phyloP scores from a whole-genome alignment of 257 asterid species.

The Marsdenia floribunda region DNA sequence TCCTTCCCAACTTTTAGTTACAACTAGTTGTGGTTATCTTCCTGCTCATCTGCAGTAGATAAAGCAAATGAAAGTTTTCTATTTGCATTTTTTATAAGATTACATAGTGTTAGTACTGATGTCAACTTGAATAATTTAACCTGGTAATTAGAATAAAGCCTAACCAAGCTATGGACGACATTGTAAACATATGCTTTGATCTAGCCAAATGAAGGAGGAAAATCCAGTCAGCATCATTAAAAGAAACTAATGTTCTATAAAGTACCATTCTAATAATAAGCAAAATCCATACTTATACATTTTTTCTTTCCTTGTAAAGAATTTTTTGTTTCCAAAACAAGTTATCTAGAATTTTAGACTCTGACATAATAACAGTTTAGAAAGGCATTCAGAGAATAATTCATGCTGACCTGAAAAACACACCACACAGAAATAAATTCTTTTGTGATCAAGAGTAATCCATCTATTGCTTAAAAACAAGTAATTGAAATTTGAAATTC shows the following conservation, averaged over 20 bases:
- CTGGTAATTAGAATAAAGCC: background rate
- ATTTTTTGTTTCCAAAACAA: background rate
- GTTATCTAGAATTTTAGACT: background rate
- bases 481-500: background rate
- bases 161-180: background rate
- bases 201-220: background rate
- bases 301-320: background rate
- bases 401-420: background rate
- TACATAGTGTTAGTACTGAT: background rate
- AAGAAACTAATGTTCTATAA: background rate
- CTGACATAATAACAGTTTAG: background rate
- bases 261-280: too few species aligned
- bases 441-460: background rate
- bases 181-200: background rate
- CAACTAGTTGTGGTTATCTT: background rate
- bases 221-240: background rate
- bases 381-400: constrained; percentile 4
- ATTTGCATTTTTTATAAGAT: background rate
- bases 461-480: background rate
- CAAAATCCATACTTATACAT: background rate
- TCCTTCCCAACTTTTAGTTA: background rate
- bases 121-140: background rate
- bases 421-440: background rate
- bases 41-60: background rate
- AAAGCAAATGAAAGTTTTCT: background rate